Evolutionary conservation across 2,329 filamentous ascomycete genomes (phyloP).

Genomic region (Diaporthe helianthi): DNA sequence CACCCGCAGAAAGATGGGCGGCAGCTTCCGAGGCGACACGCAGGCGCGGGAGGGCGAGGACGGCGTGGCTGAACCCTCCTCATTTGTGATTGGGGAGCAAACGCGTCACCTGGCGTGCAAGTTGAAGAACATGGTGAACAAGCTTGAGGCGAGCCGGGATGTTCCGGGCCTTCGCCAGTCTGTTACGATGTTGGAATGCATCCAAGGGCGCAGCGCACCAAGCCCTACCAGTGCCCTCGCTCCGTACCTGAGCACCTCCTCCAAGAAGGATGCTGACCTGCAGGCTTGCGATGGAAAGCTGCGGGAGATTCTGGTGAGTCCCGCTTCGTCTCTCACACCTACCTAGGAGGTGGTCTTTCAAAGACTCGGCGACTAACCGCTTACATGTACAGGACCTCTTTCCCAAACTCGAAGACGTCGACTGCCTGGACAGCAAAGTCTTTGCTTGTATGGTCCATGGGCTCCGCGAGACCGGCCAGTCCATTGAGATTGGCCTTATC

Average conservation of each 20-base stretch:
- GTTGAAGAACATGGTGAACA: neutral
- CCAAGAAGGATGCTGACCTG: neutral
- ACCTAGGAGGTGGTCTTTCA: too few relatives aligned
- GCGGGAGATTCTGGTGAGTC: conserved; percentile 1
- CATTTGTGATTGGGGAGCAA: neutral
- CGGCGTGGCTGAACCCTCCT: neutral
- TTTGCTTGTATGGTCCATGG: conserved; percentile 4
- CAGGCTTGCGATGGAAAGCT: conserved; percentile 1
- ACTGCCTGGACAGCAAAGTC: conserved; percentile 2
- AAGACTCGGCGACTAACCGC: neutral
- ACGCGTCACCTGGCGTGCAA: neutral
- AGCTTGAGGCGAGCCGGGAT: neutral
- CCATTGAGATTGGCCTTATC: conserved; percentile 20
- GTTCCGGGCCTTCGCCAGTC: conserved; percentile 15
- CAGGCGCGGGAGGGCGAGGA: neutral
- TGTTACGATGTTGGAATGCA: conserved; percentile 13
- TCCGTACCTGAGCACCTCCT: conserved; percentile 5
- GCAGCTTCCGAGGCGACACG: neutral
- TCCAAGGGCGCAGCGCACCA: neutral
- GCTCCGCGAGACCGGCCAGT: conserved; percentile 24
- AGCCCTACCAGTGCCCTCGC: neutral
- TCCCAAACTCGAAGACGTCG: conserved; percentile 2
- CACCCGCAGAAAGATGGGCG: neutral
- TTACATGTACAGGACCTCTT: conserved; percentile 20
- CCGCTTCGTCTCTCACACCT: neutral